These are phyloP conservation scores for Friedmanniomyces simplex DNA, from an alignment of 495 filamentous ascomycete species.

Conservation along the genomic window DNA sequence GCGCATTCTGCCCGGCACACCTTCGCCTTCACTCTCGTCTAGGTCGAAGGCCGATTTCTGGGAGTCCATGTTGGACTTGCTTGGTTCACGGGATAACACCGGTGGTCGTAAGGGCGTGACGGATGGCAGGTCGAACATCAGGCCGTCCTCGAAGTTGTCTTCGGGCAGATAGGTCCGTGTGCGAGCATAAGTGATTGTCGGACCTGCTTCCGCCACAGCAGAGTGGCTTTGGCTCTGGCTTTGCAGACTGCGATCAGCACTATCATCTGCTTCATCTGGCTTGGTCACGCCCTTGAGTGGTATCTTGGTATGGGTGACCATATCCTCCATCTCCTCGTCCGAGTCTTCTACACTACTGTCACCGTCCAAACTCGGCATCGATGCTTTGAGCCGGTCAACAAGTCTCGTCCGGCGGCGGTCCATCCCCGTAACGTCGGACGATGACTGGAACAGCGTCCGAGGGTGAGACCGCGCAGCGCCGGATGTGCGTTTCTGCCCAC, in stretches of 20 bases:
- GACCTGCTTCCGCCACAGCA: conserved; percentile 21
- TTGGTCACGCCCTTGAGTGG: background rate
- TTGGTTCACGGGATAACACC: background rate
- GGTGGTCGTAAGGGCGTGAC: background rate
- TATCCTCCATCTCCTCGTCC: background rate
- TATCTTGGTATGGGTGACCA: background rate
- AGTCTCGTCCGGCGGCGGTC: conserved; percentile 19
- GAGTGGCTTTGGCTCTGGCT: conserved; percentile 11
- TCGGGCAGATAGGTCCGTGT: conserved; percentile 52
- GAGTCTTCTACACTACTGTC: background rate
- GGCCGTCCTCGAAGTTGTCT: conserved; percentile 23
- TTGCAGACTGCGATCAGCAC: background rate
- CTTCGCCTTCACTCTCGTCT: conserved; percentile 36
- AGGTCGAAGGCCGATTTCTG: conserved; percentile 19
- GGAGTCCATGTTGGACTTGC: background rate
- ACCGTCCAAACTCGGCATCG: conserved; percentile 9
- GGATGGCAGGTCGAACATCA: conserved; percentile 18
- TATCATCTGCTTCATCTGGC: background rate
- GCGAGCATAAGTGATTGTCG: conserved; percentile 51
- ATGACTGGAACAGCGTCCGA: conserved; percentile 17
- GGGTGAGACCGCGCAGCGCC: background rate
- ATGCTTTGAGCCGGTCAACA: conserved; percentile 26
- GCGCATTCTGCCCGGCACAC: conserved; percentile 44
- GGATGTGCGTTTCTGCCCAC: conserved; percentile 3
- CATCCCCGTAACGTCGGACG: conserved; percentile 24